Conservation (phyloP, 2,329 filamentous ascomycete species). For the Biscogniauxia mediterranea region DNA sequence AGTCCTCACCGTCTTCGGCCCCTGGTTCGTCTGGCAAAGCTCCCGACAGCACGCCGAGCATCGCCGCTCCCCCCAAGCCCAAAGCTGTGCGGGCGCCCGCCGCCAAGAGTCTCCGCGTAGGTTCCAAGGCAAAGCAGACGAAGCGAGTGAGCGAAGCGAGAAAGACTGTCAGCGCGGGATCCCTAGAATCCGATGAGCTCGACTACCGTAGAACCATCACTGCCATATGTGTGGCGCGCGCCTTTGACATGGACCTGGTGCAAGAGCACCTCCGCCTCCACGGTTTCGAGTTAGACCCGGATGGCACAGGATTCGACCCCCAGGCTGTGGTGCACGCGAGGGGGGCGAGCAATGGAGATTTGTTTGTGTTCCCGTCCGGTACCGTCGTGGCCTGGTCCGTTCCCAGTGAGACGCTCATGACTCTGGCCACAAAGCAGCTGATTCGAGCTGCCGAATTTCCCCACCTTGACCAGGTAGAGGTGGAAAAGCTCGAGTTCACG, state of each 20-base stretch:
- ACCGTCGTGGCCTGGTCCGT: conserved; percentile 92
- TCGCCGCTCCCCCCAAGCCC: conserved; percentile 39
- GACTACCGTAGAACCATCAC: conserved; percentile 46
- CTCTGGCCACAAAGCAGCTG: conserved; percentile 69
- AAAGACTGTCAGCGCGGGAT: conserved; percentile 28
- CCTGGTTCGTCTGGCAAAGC: not conserved
- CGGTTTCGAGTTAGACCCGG: conserved; percentile 61
- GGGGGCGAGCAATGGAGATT: conserved; percentile 68
- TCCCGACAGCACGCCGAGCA: conserved; percentile 10
- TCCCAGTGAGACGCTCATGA: conserved; percentile 68
- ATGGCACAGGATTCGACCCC: conserved; percentile 58
- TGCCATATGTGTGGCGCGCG: conserved; percentile 61
- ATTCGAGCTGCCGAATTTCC: conserved; percentile 73
- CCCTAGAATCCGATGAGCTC: conserved; percentile 37
- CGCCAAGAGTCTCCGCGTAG: conserved; percentile 72
- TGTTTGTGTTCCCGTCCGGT: conserved; percentile 94
- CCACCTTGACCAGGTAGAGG: conserved; percentile 70
- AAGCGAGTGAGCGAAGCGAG: conserved; percentile 42
- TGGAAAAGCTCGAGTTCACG: conserved; percentile 85
- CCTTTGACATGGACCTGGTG: conserved; percentile 63
- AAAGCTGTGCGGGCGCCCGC: conserved; percentile 45
- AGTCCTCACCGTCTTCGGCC: not conserved
- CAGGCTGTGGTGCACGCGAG: conserved; percentile 63
- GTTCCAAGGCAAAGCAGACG: conserved; percentile 76
- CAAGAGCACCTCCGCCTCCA: conserved; percentile 56